Percentiles rank a stretch among this genome's conserved stretches.
Evolutionary conservation across 257 asterid genomes (phyloP).

Genomic region (Scutellaria minor): DNA sequence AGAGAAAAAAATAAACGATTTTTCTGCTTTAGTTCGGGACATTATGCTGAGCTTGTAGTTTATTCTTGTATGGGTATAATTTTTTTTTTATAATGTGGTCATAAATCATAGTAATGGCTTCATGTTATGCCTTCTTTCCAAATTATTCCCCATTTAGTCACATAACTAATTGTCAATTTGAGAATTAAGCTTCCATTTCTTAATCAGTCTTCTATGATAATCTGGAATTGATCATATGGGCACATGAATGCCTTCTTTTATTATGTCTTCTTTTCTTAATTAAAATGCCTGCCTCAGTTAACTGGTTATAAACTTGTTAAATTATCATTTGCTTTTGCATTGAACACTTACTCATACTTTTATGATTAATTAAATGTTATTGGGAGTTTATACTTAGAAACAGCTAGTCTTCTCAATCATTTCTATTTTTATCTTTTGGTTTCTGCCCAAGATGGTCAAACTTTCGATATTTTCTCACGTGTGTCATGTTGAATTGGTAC

Average conservation of each 20-base stretch:
- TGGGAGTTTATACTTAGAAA: no score
- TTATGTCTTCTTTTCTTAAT: no score
- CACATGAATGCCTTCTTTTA: no score
- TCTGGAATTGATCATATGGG: background rate
- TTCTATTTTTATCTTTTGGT: no score
- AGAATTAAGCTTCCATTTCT: background rate
- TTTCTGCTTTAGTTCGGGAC: background rate
- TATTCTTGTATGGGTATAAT: background rate
- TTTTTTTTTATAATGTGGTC: background rate
- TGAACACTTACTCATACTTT: background rate
- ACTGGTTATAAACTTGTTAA: slow-evolving; percentile 2
- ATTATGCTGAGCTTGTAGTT: background rate
- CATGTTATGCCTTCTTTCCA: background rate
- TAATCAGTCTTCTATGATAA: background rate
- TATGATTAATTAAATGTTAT: no score
- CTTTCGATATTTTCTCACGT: background rate
- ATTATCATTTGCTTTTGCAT: background rate
- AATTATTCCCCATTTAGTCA: background rate
- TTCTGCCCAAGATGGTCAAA: background rate
- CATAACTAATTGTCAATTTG: background rate
- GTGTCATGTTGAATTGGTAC: background rate
- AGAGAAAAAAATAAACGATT: background rate
- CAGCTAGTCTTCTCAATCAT: no score
- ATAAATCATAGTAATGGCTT: background rate
- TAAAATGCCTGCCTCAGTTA: background rate